A percentile compares a stretch with the other conserved stretches of the same genome.
phyloP scores from a whole-genome alignment of 208 protist species.

The Crithidia brevicula region DNA sequence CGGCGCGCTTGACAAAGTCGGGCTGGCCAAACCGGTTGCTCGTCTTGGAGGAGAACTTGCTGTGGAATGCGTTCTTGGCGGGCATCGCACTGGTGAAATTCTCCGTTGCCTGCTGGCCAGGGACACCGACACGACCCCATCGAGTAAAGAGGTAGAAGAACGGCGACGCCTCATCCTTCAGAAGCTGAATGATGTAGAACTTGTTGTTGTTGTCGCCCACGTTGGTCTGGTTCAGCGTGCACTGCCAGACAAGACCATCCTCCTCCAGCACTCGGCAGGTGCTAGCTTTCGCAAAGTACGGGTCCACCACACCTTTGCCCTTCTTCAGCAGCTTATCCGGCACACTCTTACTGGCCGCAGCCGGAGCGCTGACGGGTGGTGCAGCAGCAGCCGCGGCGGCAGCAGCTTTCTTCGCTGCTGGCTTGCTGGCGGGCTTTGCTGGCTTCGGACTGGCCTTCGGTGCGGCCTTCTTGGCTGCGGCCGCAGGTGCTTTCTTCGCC shows the following conservation, averaged over 20 bases:
- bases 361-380: not conserved
- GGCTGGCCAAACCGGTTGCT: conserved; percentile 49
- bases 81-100: conserved; percentile 18
- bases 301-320: conserved; percentile 76
- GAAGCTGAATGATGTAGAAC: conserved; percentile 87
- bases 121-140: conserved; percentile 80
- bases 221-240: conserved; percentile 88
- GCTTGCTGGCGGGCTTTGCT: not conserved
- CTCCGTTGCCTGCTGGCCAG: conserved; percentile 58
- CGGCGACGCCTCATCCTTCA: conserved; percentile 53
- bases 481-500: conserved; percentile 15
- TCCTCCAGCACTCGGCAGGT: conserved; percentile 65
- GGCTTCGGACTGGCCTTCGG: conserved; percentile 4
- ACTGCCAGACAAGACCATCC: conserved; percentile 62
- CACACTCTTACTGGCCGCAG: conserved; percentile 29
- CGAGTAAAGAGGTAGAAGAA: conserved; percentile 71
- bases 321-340: conserved; percentile 54
- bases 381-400: not conserved
- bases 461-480: conserved; percentile 22
- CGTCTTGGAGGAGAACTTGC: conserved; percentile 70
- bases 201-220: conserved; percentile 84
- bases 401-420: conserved; percentile 16
- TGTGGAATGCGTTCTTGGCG: conserved; percentile 46
- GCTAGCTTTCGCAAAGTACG: conserved; percentile 48
- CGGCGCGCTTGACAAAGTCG: conserved; percentile 55